Base-by-base conservation (phyloP, 805 yeast species). In the Yarrowia sp. region DNA sequence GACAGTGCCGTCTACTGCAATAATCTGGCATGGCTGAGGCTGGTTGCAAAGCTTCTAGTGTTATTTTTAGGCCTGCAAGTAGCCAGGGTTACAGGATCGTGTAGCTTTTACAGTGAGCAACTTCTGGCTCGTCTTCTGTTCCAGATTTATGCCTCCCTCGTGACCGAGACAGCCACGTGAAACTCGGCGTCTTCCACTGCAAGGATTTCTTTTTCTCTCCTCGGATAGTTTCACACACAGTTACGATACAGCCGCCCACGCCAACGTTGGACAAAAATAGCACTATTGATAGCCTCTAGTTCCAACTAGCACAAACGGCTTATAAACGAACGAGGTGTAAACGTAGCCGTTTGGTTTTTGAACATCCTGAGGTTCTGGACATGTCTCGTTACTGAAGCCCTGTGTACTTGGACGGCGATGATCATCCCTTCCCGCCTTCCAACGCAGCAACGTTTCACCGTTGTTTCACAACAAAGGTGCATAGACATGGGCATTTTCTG, bases 361-460 rank as follows among this genome's bases (percentile, higher is more conserved):
- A n/a, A n/a, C n/a, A n/a, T n/a, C n/a, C n/a, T n/a, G n/a, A n/a
- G n/a, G n/a, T n/a, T n/a, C n/a, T n/a, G n/a, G n/a, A n/a, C n/a
- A n/a, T n/a, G n/a, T n/a, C n/a, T n/a, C n/a, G n/a, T n/a, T n/a
- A n/a, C n/a, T n/a, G n/a, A n/a, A n/a, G 30, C 8, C 8, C 30
- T 26, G 30, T 26, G 30, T 26, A 26, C 30, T 26, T 26, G 30
- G 8, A 4, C 4, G 30, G 30, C 30, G 30, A 26, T 5, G 30
- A 26, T 26, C 30, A 8, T 26, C 30, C 22, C 16, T 11, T 19
- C 43, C 43, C 8, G 14, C 16, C 19, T 12, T 16, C 21, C 10
- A 9, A 46, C 52, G 40, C 30, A 49, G 56, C 56, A 49, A 32
- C 56, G 58, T 51, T 51, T 51, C 58, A 51, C 58, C 41, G 22